A percentile compares a stretch with the other conserved stretches of the same genome.
Evolutionary conservation across 257 asterid genomes (phyloP).

Genomic region (Paraleonurus japonicus): DNA sequence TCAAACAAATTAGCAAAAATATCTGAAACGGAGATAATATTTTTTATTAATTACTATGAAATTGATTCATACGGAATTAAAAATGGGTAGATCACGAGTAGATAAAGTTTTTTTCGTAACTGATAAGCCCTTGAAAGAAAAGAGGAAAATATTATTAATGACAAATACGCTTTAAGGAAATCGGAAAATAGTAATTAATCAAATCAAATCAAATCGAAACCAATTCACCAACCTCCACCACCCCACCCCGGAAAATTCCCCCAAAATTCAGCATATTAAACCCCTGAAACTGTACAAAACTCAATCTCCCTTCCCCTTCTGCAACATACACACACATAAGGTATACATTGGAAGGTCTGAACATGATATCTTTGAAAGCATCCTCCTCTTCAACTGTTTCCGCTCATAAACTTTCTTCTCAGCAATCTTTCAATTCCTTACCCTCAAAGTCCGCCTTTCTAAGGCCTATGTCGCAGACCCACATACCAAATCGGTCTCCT

Average conservation of each 20-base stretch:
- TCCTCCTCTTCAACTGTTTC: constrained; percentile 26
- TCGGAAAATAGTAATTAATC: background rate
- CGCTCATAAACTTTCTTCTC: constrained; percentile 24
- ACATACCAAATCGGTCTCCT: constrained; percentile 23
- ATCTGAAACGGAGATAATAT: too few species aligned
- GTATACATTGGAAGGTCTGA: constrained; percentile 25
- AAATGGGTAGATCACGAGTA: too few species aligned
- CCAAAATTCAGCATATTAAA: background rate
- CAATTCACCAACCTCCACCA: background rate
- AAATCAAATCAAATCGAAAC: background rate
- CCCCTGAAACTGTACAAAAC: background rate
- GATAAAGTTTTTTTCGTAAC: too few species aligned
- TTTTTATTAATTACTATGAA: too few species aligned
- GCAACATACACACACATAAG: background rate
- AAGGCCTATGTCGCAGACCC: constrained; percentile 30
- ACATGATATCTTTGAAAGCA: constrained; percentile 23
- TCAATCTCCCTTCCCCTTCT: background rate
- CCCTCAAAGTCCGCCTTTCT: constrained; percentile 33
- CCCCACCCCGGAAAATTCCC: background rate
- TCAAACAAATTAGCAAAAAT: too few species aligned
- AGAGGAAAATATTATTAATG: background rate
- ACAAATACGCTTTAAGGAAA: background rate
- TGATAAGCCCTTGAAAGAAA: too few species aligned
- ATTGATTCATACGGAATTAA: too few species aligned
- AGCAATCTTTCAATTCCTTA: constrained; percentile 27